These are phyloP conservation scores for Pyrenophora teres DNA, from an alignment of 2,329 filamentous ascomycete species.

Conservation along the genomic window DNA sequence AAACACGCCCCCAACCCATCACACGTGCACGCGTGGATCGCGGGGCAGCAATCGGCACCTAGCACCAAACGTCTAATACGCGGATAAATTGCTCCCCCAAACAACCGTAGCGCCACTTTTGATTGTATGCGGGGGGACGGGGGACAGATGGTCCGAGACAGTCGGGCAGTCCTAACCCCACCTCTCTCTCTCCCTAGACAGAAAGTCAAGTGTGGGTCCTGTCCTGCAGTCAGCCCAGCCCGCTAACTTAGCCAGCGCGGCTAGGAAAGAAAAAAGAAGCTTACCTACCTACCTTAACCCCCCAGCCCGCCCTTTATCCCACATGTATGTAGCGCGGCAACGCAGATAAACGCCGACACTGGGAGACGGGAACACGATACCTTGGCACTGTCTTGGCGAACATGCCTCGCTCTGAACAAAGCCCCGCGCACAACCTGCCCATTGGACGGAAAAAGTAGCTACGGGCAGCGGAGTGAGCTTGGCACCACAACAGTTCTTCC, in stretches of 20 bases:
- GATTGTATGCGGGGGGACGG: neutral
- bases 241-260: no score
- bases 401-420: no score
- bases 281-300: no score
- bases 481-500: conserved; percentile 4
- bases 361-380: no score
- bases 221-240: no score
- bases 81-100: conserved; percentile 24
- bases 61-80: conserved; percentile 16
- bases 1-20: conserved; percentile 11
- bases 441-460: conserved; percentile 23
- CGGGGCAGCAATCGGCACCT: conserved; percentile 9
- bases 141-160: no score
- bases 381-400: neutral
- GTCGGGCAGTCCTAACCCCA: no score
- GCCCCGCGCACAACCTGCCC: no score
- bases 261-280: no score
- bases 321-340: no score
- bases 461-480: conserved; percentile 7
- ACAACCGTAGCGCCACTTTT: conserved; percentile 18
- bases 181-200: neutral
- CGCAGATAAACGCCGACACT: no score
- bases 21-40: conserved; percentile 6
- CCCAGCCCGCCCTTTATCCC: no score
- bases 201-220: neutral